Evolutionary conservation across 805 yeast species (phyloP).

Genomic region (Kuraishia hungarica): DNA sequence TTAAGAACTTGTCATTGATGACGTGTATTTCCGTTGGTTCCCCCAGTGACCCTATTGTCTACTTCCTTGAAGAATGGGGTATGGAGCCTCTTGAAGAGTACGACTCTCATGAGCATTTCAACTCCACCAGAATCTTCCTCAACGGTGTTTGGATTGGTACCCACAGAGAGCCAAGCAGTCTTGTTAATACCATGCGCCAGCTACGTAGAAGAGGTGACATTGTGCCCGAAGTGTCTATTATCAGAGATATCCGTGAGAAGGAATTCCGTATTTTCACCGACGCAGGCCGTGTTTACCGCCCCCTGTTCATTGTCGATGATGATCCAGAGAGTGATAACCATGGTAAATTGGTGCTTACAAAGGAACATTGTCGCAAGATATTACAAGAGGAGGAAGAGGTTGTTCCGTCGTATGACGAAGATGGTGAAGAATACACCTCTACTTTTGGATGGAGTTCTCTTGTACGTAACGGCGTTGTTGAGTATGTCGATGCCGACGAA

Average conservation of each 20-base stretch:
- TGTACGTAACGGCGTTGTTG: constrained; percentile 81
- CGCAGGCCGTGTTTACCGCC: constrained; percentile 98
- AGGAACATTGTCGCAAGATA: constrained; percentile 73
- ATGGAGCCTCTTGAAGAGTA: constrained; percentile 96
- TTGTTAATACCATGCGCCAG: constrained; percentile 84
- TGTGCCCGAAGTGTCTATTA: constrained; percentile 91
- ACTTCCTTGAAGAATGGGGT: constrained; percentile 97
- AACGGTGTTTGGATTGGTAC: constrained; percentile 99
- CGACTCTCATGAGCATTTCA: constrained; percentile 85
- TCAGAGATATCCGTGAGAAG: constrained; percentile 93
- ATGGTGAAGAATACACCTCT: constrained; percentile 26
- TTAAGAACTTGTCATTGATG: constrained; percentile 92
- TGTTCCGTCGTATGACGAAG: constrained; percentile 40
- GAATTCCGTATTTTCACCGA: constrained; percentile 95
- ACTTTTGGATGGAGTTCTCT: constrained; percentile 78
- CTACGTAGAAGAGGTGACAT: constrained; percentile 94
- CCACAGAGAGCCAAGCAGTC: constrained; percentile 89
- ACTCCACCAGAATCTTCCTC: constrained; percentile 89
- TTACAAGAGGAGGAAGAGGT: constrained; percentile 49
- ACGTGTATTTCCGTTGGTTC: constrained; percentile 97
- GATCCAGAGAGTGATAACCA: constrained; percentile 58
- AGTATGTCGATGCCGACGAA: constrained; percentile 97
- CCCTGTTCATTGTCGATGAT: constrained; percentile 88
- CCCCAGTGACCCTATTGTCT: constrained; percentile 89
- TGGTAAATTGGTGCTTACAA: constrained; percentile 76